A percentile compares a stretch with the other conserved stretches of the same genome.
These are phyloP conservation scores for Pichia sp. DNA, from an alignment of 1,139 yeast genomes.

Conservation along the genomic window DNA sequence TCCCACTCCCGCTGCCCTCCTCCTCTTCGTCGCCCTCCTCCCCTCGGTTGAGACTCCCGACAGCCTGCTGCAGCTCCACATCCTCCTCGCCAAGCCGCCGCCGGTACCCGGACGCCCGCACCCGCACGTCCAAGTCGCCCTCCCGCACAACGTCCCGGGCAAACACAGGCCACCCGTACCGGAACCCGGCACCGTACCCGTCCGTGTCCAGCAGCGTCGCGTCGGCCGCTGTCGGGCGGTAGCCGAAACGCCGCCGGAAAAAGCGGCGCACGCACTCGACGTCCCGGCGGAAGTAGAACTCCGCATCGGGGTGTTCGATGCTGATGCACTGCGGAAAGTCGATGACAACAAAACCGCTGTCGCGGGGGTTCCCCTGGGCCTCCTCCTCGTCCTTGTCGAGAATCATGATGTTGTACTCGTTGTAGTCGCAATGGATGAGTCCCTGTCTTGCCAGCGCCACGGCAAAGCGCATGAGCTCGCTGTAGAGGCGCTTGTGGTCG, in stretches of 20 bases:
- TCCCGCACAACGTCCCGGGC: constrained; percentile 67
- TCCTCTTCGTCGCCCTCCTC: constrained; percentile 29
- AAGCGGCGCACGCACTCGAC: constrained; percentile 84
- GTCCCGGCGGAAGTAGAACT: constrained; percentile 82
- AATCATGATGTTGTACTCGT: constrained; percentile 92
- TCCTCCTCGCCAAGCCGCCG: constrained; percentile 58
- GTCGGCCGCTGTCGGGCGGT: constrained; percentile 56
- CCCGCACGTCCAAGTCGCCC: constrained; percentile 71
- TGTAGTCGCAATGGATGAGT: constrained; percentile 93
- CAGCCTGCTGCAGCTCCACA: constrained; percentile 60
- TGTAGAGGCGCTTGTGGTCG: constrained; percentile 67
- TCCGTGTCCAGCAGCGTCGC: constrained; percentile 67
- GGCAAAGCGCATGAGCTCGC: constrained; percentile 80
- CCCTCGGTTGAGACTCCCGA: constrained; percentile 27
- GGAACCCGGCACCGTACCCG: constrained; percentile 77
- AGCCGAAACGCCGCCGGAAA: constrained; percentile 73
- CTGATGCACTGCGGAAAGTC: constrained; percentile 99
- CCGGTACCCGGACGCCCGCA: constrained; percentile 87
- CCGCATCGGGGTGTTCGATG: constrained; percentile 85
- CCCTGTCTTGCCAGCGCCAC: constrained; percentile 84
- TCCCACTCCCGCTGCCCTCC: constrained; percentile 30
- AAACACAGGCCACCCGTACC: constrained; percentile 76
- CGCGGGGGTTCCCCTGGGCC: constrained; percentile 41
- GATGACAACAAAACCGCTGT: constrained; percentile 65
- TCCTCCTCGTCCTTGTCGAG: constrained; percentile 43